Base-by-base conservation (phyloP, 768 basidiomycete genomes). In the Mycena galopus region DNA sequence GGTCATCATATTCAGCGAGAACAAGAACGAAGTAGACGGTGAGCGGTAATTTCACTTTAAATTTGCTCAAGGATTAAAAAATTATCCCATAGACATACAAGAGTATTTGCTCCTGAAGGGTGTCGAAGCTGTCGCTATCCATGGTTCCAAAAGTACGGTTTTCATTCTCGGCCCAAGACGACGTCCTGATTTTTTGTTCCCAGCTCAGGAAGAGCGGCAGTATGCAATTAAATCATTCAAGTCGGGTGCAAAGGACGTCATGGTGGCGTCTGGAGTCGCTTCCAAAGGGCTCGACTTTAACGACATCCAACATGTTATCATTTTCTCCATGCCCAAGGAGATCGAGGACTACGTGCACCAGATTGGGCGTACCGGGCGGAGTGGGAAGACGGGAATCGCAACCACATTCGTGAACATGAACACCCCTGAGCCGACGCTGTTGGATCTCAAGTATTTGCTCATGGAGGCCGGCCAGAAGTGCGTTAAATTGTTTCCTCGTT, bases 21-120 rank as follows among this genome's bases (percentile, higher is more conserved):
- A 97, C 85, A 99, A 99, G 87, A 99, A 99, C 79, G 98, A 99
- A 81, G 98, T 99, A n/a, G 98, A 99, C 79, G 97, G 96, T 96
- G 75, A 77, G 89, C 72, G 30, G 19, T 3, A 3, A 37, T 64
- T 16, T 23, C 27, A 6, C 25, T 12, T 44, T 69, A 55, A 10
- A 60, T 47, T 58, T 16, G 27, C 17, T 37, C 44, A 17, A 42
- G 56, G 67, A 71, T 58, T 67, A 63, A 42, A 23, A 10, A 27
- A 63, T 65, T 39, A 17, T 16, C 19, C n/a, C 21, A 21, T 55
- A 97, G 97, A 99, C 81, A 99, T 99, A 51, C 98, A 99, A 75
- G 98, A 99, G 78, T 99, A 99, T 78, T 86, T 99, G 3, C 86
- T 99, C 10, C 84, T 99, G 57, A 99, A 99, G 81, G 98, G 97